These are phyloP conservation scores for Lepidium sativum DNA, from an alignment of 345 rosid species.

Conservation along the genomic window DNA sequence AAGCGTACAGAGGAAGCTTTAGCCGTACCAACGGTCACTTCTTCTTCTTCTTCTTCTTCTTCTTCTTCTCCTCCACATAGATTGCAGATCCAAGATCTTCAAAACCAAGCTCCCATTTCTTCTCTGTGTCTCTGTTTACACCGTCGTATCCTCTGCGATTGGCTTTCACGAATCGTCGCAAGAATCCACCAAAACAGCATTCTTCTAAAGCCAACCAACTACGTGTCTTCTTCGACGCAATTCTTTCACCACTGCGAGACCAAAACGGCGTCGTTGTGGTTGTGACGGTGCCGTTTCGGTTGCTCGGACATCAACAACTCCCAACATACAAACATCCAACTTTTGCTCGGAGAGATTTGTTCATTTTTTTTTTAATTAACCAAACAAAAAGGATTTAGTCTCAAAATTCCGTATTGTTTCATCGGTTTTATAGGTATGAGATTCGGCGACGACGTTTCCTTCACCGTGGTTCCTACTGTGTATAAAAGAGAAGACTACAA, in stretches of 20 bases:
- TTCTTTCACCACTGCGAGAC: conserved; percentile 39
- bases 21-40: no score
- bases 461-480: conserved; percentile 23
- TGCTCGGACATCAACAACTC: conserved; percentile 36
- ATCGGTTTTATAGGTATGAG: conserved; percentile 3
- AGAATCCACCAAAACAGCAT: conserved; percentile 49
- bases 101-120: conserved; percentile 62
- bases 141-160: conserved; percentile 16
- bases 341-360: no score
- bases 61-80: conserved; percentile 32
- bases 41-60: background rate
- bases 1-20: no score
- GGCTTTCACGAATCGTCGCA: conserved; percentile 24
- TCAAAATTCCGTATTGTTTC: background rate
- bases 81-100: conserved; percentile 70
- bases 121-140: conserved; percentile 22
- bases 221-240: conserved; percentile 27
- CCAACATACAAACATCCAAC: conserved; percentile 14
- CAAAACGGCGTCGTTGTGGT: conserved; percentile 50
- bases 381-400: no score
- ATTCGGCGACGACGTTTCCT: conserved; percentile 14
- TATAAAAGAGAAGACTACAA: conserved; percentile 58
- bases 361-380: no score
- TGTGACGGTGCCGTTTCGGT: conserved; percentile 30
- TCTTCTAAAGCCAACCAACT: conserved; percentile 53